Conservation (phyloP, 208 protist genomes). For the Entamoeba dispar region DNA sequence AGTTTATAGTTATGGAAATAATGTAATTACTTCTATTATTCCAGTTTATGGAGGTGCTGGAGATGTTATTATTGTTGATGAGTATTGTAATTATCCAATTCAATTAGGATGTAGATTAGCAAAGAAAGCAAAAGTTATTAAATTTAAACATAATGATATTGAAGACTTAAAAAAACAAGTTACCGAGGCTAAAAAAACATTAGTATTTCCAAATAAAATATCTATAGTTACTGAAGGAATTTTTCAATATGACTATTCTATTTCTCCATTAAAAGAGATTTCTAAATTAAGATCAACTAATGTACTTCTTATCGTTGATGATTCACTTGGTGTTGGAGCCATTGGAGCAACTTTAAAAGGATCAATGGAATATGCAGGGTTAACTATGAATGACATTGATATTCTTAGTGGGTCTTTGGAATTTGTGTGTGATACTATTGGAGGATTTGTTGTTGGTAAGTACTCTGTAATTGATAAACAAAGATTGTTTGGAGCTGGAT, state of each 20-base stretch:
- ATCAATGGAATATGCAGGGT: constrained; percentile 63
- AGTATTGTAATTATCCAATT: constrained; percentile 49
- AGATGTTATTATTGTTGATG: constrained; percentile 39
- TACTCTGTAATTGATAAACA: constrained; percentile 65
- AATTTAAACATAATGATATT: constrained; percentile 80
- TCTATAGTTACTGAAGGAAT: constrained; percentile 78
- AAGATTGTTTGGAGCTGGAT: constrained; percentile 60
- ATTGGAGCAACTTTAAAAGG: constrained; percentile 71
- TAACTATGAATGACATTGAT: constrained; percentile 51
- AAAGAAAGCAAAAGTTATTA: constrained; percentile 44
- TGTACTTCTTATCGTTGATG: constrained; percentile 74
- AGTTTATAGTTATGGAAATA: constrained; percentile 13
- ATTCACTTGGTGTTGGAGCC: constrained; percentile 69
- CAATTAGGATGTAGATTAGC: constrained; percentile 61
- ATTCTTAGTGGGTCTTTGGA: constrained; percentile 39
- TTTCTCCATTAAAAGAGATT: constrained; percentile 50
- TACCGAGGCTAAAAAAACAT: constrained; percentile 20
- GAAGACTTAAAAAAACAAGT: constrained; percentile 56
- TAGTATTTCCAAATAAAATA: constrained; percentile 35
- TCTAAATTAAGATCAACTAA: constrained; percentile 62
- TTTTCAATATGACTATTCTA: constrained; percentile 61
- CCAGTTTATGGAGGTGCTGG: constrained; percentile 1
- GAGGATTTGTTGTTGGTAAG: constrained; percentile 70
- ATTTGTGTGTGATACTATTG: constrained; percentile 56
- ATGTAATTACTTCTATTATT: constrained; percentile 14